These are phyloP conservation scores for Arctium minus DNA, from an alignment of 129 eudicot genomes.

Conservation along the genomic window DNA sequence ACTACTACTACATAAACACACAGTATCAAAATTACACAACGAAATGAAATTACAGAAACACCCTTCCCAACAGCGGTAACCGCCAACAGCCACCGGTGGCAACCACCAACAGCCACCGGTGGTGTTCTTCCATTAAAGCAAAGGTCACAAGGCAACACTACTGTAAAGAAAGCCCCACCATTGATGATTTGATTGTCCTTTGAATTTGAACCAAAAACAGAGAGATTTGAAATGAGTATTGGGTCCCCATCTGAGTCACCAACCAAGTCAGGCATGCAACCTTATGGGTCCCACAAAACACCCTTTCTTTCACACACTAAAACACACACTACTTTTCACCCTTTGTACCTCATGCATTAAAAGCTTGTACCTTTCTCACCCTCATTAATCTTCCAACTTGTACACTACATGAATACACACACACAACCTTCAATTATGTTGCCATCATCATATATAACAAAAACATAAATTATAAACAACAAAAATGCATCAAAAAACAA, in stretches of 20 bases:
- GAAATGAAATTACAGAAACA: neutral
- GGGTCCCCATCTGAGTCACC: slow-evolving; percentile 39
- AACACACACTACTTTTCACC: slow-evolving; percentile 26
- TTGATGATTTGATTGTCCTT: neutral
- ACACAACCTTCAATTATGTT: slow-evolving; percentile 8
- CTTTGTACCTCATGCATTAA: neutral
- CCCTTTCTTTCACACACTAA: slow-evolving; percentile 18
- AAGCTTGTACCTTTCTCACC: slow-evolving; percentile 3
- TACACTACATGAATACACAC: neutral
- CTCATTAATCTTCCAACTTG: neutral
- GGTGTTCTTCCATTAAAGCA: neutral
- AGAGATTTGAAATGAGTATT: slow-evolving; percentile 22
- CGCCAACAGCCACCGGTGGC: neutral
- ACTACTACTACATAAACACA: neutral
- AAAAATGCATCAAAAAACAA: no score
- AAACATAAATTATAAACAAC: neutral
- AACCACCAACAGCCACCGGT: neutral
- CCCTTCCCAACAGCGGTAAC: neutral
- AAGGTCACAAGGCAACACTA: neutral
- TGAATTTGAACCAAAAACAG: slow-evolving; percentile 9
- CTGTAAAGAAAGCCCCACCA: slow-evolving; percentile 10
- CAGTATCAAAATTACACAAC: neutral
- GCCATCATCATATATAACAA: neutral
- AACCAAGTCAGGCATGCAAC: slow-evolving; percentile 25
- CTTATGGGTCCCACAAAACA: slow-evolving; percentile 15